A percentile compares a stretch with the other conserved stretches of the same genome.
Evolutionary conservation across 768 basidiomycete species (phyloP).

Genomic region (Boletus bicolor): DNA sequence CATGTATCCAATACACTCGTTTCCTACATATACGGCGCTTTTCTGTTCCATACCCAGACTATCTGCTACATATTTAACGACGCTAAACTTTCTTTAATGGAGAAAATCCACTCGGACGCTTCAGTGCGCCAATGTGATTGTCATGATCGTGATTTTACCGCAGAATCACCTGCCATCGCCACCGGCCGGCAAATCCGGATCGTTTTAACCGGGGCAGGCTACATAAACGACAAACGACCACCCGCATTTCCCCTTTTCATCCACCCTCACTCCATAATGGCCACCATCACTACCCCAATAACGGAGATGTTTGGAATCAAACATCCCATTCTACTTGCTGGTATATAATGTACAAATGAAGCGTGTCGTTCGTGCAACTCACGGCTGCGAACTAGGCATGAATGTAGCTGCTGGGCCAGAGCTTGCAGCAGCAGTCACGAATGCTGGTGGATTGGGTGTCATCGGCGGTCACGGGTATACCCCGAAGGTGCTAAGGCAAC

Average conservation of each 20-base stretch:
- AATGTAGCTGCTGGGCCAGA: conserved; percentile 73
- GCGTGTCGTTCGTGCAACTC: conserved; percentile 37
- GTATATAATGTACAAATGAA: conserved; percentile 29
- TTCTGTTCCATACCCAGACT: conserved; percentile 28
- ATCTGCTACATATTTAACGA: conserved; percentile 17
- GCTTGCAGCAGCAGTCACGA: conserved; percentile 90
- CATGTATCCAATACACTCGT: conserved; percentile 33
- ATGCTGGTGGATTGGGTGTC: conserved; percentile 90
- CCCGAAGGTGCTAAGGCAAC: conserved; percentile 72
- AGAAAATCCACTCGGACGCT: background rate
- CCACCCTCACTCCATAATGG: conserved; percentile 15
- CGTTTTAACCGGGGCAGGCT: background rate
- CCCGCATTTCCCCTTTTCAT: background rate
- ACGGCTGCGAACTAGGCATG: conserved; percentile 43
- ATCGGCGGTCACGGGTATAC: conserved; percentile 90
- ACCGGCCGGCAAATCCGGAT: background rate
- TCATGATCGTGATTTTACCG: background rate
- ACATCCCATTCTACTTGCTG: conserved; percentile 86
- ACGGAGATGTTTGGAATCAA: conserved; percentile 86
- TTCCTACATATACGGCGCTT: conserved; percentile 19
- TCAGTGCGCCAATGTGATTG: background rate
- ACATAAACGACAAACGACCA: conserved; percentile 8
- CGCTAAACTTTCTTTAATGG: background rate
- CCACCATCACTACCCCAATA: conserved; percentile 78
- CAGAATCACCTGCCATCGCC: background rate